phyloP scores from a whole-genome alignment of 1,139 yeast species.

The Wickerhamomyces sp. region DNA sequence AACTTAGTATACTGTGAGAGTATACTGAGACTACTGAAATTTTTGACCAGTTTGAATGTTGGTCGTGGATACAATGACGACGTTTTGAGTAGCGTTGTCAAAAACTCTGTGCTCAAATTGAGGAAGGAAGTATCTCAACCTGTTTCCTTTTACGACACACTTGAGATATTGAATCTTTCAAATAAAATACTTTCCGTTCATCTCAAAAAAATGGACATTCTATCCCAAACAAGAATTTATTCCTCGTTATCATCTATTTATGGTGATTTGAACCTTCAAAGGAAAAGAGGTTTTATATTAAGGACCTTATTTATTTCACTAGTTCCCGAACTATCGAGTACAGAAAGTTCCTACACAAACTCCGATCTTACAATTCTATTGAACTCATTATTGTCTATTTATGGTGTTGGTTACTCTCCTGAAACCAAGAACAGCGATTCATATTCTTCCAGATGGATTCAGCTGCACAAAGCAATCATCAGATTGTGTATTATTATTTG shows the following conservation, averaged over 20 bases:
- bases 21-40: slow-evolving; percentile 56
- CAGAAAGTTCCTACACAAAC: slow-evolving; percentile 4
- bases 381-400: slow-evolving; percentile 37
- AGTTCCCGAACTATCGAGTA: slow-evolving; percentile 36
- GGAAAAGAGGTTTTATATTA: slow-evolving; percentile 70
- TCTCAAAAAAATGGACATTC: slow-evolving; percentile 38
- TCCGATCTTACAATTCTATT: slow-evolving; percentile 33
- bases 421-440: slow-evolving; percentile 22
- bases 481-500: slow-evolving; percentile 52
- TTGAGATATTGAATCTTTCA: slow-evolving; percentile 48
- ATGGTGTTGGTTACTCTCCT: slow-evolving; percentile 34
- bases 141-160: slow-evolving; percentile 26
- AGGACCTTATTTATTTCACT: slow-evolving; percentile 54
- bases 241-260: slow-evolving; percentile 65
- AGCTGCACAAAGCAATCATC: slow-evolving; percentile 53
- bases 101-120: slow-evolving; percentile 20
- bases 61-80: slow-evolving; percentile 46
- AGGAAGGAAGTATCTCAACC: slow-evolving; percentile 8
- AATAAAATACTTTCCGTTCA: slow-evolving; percentile 40
- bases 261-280: slow-evolving; percentile 50
- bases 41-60: slow-evolving; percentile 51
- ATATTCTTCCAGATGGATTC: slow-evolving; percentile 44
- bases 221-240: slow-evolving; percentile 59
- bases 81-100: slow-evolving; percentile 39
- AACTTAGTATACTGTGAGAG: slow-evolving; percentile 76